A percentile compares a stretch with the other conserved stretches of the same genome.
Evolutionary conservation across 176 grass and related monocot genomes (phyloP).

Genomic region (Rhipidocladum racemiflorum): DNA sequence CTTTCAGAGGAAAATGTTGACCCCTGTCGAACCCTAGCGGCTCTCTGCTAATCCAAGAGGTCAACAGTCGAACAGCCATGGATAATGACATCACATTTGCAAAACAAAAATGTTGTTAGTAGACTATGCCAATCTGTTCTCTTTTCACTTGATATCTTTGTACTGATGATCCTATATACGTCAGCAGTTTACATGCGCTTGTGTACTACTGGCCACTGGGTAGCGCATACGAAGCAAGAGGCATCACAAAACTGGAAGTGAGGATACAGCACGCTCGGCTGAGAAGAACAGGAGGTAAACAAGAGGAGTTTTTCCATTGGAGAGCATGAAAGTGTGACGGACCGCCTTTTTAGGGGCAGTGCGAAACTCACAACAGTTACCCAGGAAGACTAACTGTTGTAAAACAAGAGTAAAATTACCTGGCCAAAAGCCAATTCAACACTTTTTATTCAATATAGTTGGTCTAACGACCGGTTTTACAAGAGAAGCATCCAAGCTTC

Average conservation of each 20-base stretch:
- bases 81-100: neutral
- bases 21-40: conserved; percentile 14
- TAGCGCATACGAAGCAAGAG: neutral
- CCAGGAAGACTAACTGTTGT: too few relatives aligned
- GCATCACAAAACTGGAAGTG: neutral
- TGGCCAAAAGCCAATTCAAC: too few relatives aligned
- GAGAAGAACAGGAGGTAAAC: neutral
- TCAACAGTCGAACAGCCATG: conserved; percentile 25
- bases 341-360: too few relatives aligned
- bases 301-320: neutral
- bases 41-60: conserved; percentile 44
- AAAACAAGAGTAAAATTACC: too few relatives aligned
- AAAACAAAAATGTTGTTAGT: neutral
- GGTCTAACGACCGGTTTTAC: too few relatives aligned
- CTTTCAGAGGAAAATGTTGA: neutral
- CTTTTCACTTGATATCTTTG: neutral
- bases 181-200: neutral
- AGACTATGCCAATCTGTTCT: neutral
- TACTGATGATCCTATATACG: neutral
- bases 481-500: too few relatives aligned
- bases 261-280: neutral
- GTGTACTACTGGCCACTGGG: neutral
- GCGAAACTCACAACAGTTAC: too few relatives aligned
- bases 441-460: too few relatives aligned
- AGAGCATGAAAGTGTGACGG: too few relatives aligned